Conservation (phyloP, 2,329 filamentous ascomycete genomes). For the Fusarium aywerte region DNA sequence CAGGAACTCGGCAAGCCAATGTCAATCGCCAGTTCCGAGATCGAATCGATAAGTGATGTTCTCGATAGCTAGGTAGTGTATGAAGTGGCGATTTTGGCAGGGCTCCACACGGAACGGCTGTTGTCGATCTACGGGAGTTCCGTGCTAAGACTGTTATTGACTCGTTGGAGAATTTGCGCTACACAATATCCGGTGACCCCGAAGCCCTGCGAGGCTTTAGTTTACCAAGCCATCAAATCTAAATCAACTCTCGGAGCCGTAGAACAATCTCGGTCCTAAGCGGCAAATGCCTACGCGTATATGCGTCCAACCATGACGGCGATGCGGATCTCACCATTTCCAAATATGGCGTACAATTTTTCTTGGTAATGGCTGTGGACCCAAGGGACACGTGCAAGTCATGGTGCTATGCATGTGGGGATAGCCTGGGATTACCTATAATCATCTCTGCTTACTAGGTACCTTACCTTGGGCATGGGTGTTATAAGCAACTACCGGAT, state of each 20-base stretch:
- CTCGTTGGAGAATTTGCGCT: neutral
- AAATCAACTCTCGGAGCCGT: neutral
- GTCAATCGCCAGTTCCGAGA: neutral
- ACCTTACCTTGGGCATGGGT: neutral
- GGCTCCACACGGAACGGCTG: conserved; percentile 6
- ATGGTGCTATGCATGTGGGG: neutral
- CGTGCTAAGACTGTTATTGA: neutral
- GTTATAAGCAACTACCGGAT: neutral
- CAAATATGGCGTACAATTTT: neutral
- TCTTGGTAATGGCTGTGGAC: neutral
- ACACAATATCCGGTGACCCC: neutral
- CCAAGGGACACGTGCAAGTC: neutral
- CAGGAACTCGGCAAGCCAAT: neutral
- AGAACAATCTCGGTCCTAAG: neutral
- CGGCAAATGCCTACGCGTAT: neutral
- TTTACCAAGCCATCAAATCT: neutral
- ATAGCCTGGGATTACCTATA: neutral
- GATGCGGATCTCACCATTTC: neutral
- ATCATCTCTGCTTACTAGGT: neutral
- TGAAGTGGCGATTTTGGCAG: neutral
- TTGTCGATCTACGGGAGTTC: conserved; percentile 4
- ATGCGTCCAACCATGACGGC: neutral
- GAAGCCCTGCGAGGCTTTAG: neutral
- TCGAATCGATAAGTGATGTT: neutral
- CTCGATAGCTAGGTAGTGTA: neutral